phyloP scores from a whole-genome alignment of 2,329 filamentous ascomycete species.

The Claviceps maximensis region DNA sequence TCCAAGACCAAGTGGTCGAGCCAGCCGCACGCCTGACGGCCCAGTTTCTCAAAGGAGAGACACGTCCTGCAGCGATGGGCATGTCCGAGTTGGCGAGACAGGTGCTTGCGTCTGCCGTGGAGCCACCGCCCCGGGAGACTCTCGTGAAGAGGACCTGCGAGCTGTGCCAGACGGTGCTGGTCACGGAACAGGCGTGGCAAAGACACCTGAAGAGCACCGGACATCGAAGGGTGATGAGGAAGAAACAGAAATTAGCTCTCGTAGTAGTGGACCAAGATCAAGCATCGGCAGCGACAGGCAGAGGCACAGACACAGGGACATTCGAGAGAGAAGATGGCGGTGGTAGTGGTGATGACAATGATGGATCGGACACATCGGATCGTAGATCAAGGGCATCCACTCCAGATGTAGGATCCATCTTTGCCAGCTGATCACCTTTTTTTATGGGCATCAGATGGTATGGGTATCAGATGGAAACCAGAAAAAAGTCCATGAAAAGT shows the following conservation, averaged over 20 bases:
- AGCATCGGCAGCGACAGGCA: not conserved
- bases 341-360: not conserved
- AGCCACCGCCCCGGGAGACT: conserved; percentile 36
- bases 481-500: not conserved
- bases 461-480: not conserved
- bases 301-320: too few relatives aligned
- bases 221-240: conserved; percentile 22
- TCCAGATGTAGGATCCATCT: conserved; percentile 17
- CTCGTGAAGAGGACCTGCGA: conserved; percentile 54
- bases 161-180: conserved; percentile 50
- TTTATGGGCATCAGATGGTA: too few relatives aligned
- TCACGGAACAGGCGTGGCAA: conserved; percentile 38
- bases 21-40: conserved; percentile 50
- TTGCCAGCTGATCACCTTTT: conserved; percentile 11
- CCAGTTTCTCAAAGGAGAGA: conserved; percentile 46
- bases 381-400: conserved; percentile 9
- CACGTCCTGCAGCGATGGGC: conserved; percentile 37
- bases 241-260: conserved; percentile 24
- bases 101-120: conserved; percentile 38
- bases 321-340: not conserved
- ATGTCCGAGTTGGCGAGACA: conserved; percentile 35
- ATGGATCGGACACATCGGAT: not conserved
- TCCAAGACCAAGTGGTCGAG: conserved; percentile 48
- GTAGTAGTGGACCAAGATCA: conserved; percentile 18
- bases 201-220: conserved; percentile 24